Evolutionary conservation across 1,139 yeast genomes (phyloP).

Genomic region (Pichia sp.): DNA sequence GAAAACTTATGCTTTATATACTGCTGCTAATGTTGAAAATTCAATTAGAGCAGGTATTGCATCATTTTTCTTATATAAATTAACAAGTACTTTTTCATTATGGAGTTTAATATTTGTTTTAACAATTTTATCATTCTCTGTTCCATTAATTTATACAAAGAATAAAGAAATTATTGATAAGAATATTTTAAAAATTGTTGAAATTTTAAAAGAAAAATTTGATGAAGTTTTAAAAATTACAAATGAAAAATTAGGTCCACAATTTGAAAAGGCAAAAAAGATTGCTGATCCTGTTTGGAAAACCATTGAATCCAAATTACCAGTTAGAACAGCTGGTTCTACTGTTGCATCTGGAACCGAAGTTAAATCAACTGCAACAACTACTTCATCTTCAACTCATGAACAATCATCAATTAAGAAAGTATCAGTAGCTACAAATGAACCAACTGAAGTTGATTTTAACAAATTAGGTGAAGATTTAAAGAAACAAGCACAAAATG

Average conservation of each 20-base stretch:
- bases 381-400: slow-evolving; percentile 14
- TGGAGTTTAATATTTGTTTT: slow-evolving; percentile 56
- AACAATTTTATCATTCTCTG: slow-evolving; percentile 61
- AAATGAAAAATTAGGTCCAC: slow-evolving; percentile 46
- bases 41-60: slow-evolving; percentile 70
- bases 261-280: slow-evolving; percentile 39
- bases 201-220: slow-evolving; percentile 51
- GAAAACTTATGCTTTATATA: slow-evolving; percentile 53
- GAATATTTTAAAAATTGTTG: slow-evolving; percentile 51
- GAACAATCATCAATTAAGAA: slow-evolving; percentile 7
- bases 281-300: slow-evolving; percentile 61
- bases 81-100: slow-evolving; percentile 72
- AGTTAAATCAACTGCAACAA: slow-evolving; percentile 28
- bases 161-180: slow-evolving; percentile 81
- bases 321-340: slow-evolving; percentile 68
- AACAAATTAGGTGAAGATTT: slow-evolving; percentile 19
- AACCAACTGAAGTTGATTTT: slow-evolving; percentile 16
- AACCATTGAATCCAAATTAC: slow-evolving; percentile 52
- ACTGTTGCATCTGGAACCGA: slow-evolving; percentile 37
- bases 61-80: slow-evolving; percentile 58
- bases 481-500: slow-evolving; percentile 15
- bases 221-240: slow-evolving; percentile 46
- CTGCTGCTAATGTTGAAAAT: slow-evolving; percentile 58
- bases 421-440: slow-evolving; percentile 5
- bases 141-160: slow-evolving; percentile 67